These are phyloP conservation scores for California macrophylla DNA, from an alignment of 441 rosid genomes.

Conservation along the genomic window DNA sequence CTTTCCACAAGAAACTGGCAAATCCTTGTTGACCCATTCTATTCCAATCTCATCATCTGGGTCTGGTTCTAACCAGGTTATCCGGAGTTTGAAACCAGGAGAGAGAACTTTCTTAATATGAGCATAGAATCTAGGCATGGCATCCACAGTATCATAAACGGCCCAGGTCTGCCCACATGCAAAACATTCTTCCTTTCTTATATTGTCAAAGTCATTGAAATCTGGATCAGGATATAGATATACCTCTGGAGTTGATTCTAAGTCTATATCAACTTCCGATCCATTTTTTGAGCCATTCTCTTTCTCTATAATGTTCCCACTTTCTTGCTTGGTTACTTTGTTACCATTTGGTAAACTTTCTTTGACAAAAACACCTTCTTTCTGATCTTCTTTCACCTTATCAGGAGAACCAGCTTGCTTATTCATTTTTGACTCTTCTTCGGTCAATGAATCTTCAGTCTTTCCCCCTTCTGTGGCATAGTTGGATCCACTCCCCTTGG, in stretches of 20 bases:
- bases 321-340: constrained; percentile 22
- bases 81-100: constrained; percentile 34
- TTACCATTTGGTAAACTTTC: constrained; percentile 22
- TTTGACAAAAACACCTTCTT: constrained; percentile 15
- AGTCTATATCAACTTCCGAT: constrained; percentile 15
- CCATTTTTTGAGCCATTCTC: constrained; percentile 21
- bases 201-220: constrained; percentile 44
- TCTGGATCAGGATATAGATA: constrained; percentile 47
- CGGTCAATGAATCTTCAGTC: constrained; percentile 19
- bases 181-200: constrained; percentile 33
- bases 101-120: constrained; percentile 35
- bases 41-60: constrained; percentile 36
- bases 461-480: constrained; percentile 19
- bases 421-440: constrained; percentile 24
- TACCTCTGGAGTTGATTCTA: constrained; percentile 23
- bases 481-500: constrained; percentile 24
- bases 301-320: constrained; percentile 18
- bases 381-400: constrained; percentile 22
- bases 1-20: constrained; percentile 54
- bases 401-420: constrained; percentile 25
- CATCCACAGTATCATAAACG: constrained; percentile 39
- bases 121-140: constrained; percentile 67
- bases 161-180: constrained; percentile 53
- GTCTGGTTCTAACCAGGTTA: constrained; percentile 56
- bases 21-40: constrained; percentile 30